A percentile compares a stretch with the other conserved stretches of the same genome.
Evolutionary conservation across 768 basidiomycete genomes (phyloP).

Genomic region (Russula emetica): DNA sequence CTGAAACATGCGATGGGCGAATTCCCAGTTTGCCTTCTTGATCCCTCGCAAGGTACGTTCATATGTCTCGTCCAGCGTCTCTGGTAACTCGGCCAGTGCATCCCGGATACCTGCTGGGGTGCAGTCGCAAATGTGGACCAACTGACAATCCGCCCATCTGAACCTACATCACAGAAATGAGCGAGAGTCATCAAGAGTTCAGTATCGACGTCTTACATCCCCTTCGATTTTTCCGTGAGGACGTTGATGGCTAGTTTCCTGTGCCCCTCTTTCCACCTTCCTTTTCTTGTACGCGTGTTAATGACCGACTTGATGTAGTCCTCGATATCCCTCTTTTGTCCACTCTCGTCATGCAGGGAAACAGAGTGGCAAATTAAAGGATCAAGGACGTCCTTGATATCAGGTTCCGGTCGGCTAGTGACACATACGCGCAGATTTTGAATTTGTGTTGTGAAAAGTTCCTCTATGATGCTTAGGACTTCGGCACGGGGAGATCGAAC

Average conservation of each 20-base stretch:
- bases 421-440: background rate
- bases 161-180: too few relatives aligned
- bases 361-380: background rate
- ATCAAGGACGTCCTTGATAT: background rate
- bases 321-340: background rate
- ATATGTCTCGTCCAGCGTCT: background rate
- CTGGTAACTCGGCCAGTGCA: background rate
- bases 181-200: too few relatives aligned
- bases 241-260: background rate
- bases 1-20: background rate
- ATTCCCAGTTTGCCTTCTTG: background rate
- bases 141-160: background rate
- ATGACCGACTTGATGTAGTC: background rate
- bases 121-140: background rate
- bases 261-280: background rate
- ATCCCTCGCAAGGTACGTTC: background rate
- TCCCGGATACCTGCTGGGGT: background rate
- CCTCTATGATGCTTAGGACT: background rate
- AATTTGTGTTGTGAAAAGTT: background rate
- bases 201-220: too few relatives aligned
- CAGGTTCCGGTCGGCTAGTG: background rate
- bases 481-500: background rate
- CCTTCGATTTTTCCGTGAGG: background rate
- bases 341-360: background rate
- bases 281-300: background rate